A percentile compares a stretch with the other conserved stretches of the same genome.
These are phyloP conservation scores for Sporisorium iseilematis-ciliati DNA, from an alignment of 1,284 basidiomycete genomes.

Conservation along the genomic window DNA sequence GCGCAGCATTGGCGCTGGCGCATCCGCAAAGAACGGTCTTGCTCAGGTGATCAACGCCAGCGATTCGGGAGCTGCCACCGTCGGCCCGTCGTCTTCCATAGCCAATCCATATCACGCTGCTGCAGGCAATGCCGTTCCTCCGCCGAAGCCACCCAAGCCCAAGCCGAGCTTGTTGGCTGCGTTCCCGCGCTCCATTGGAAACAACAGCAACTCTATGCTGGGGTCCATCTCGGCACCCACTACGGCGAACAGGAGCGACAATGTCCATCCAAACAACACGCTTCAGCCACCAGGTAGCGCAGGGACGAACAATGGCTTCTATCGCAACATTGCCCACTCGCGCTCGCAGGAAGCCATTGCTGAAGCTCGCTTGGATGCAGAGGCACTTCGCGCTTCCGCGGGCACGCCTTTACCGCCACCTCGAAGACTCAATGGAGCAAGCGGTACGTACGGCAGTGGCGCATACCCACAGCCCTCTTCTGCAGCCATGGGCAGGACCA, in stretches of 20 bases:
- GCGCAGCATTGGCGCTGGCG: conserved; percentile 10
- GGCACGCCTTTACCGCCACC: conserved; percentile 45
- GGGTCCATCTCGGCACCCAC: conserved; percentile 22
- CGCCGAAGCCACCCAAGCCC: conserved; percentile 42
- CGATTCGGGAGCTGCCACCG: conserved; percentile 14
- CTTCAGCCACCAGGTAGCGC: conserved; percentile 21
- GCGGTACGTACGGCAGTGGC: background rate
- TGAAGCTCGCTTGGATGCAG: conserved; percentile 32
- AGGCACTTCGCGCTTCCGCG: conserved; percentile 36
- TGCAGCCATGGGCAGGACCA: conserved; percentile 17
- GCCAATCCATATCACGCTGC: background rate
- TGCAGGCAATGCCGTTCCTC: conserved; percentile 12
- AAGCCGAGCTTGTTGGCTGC: conserved; percentile 39
- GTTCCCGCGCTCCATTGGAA: conserved; percentile 18
- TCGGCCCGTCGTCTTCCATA: conserved; percentile 19
- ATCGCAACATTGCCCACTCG: conserved; percentile 22
- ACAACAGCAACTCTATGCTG: background rate
- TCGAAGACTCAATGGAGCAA: conserved; percentile 22
- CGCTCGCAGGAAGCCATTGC: conserved; percentile 37
- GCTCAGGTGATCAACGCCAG: conserved; percentile 27
- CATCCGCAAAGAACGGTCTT: conserved; percentile 32
- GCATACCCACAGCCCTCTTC: background rate
- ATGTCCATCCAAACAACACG: background rate
- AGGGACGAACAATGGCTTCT: conserved; percentile 15
- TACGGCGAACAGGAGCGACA: background rate